Base-by-base conservation (phyloP, 2,329 filamentous ascomycete species). In the Didymella segeticola region DNA sequence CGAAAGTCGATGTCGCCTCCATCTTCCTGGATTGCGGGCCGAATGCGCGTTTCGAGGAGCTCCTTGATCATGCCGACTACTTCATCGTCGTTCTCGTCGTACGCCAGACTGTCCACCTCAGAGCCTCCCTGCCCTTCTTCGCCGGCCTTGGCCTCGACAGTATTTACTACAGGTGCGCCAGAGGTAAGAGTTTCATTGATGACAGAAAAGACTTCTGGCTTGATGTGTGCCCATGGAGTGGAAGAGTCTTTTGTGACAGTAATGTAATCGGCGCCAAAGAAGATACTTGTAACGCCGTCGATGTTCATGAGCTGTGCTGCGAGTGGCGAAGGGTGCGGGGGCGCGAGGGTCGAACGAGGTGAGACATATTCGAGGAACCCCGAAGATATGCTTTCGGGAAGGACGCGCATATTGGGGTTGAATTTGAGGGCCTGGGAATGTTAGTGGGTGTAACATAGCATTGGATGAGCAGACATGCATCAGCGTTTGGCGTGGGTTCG, bases 31-130 rank as follows among this genome's bases (percentile, higher is more conserved):
- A 99, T 99, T 1, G 93, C 90, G 0, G 95, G 95, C 36, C 95
- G 84, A 69, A 99, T 96, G 58, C 95, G 84, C 22, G 95, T 99
- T 77, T 99, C 95, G 29, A 99, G 82, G 26, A 99, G 80, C 78
- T 99, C 95, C 79, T 98, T 96, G 78, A 99, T 98, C 95, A 98
- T 98, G 54, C 91, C 89, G 8, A 99, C 89, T 10, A 97, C 91
- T 77, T 99, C 95, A 62, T 88, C 89, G 73, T 99, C 95, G 58
- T 96, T 88, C 71, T 96, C 92, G 66, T 93, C 87, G 74, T 93
- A 96, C 19, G 85, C 85, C 45, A 96, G 79, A 56, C 86, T 89
- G 67, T 96, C 91, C 57, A 85, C 84, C 58, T 80, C 80, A 12
- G 66, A 74, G 43, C 75, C 76, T 53, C 78, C 77, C 67, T 83